A percentile compares a stretch with the other conserved stretches of the same genome.
Conservation (phyloP, 306 rosid genomes). For the Neltuma alba region DNA sequence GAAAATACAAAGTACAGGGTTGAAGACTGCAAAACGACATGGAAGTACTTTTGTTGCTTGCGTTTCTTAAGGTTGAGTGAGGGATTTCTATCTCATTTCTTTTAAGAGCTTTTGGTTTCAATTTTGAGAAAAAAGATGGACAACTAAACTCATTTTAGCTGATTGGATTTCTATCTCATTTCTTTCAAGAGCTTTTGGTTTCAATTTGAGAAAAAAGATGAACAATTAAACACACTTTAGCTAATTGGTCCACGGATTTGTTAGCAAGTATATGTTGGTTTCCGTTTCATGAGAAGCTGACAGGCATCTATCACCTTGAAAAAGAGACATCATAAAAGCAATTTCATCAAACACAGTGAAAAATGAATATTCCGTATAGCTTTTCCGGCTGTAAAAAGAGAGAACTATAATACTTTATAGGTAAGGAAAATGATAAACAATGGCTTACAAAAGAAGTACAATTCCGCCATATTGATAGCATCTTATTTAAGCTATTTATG, state of each 20-base stretch:
- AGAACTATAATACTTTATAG: not conserved
- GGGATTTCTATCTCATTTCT: not conserved
- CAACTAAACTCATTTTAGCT: not conserved
- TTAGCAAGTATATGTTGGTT: not conserved
- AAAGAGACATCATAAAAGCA: not conserved
- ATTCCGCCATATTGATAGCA: too few relatives aligned
- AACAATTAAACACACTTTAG: not conserved
- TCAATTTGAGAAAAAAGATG: not conserved
- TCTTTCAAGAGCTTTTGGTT: not conserved
- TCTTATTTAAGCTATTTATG: not conserved
- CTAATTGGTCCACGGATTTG: not conserved
- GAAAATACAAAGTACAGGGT: not conserved
- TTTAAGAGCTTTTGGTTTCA: not conserved
- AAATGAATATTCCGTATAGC: not conserved
- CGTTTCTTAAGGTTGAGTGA: not conserved
- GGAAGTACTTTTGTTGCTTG: not conserved
- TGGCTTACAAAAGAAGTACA: not conserved
- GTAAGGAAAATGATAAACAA: not conserved
- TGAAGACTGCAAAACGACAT: conserved; percentile 24
- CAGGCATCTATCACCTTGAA: not conserved
- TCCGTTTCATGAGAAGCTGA: not conserved
- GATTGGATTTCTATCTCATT: not conserved
- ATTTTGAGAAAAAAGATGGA: not conserved
- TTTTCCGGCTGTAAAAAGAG: too few relatives aligned
- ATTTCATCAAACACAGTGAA: not conserved